Conservation (phyloP, 768 basidiomycete species). For the Mycena galericulata region DNA sequence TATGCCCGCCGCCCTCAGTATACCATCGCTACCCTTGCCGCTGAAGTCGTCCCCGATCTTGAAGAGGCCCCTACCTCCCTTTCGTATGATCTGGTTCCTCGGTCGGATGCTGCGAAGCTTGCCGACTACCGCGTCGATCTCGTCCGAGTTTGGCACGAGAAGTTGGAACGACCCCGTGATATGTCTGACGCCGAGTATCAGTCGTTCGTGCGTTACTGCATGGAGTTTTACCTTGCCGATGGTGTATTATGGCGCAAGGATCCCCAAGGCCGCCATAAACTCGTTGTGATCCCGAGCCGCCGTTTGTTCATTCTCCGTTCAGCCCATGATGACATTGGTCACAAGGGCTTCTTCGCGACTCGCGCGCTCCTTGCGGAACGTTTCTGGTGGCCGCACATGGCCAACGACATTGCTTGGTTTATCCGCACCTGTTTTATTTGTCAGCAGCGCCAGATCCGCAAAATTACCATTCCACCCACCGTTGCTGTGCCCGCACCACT, state of each 20-base stretch:
- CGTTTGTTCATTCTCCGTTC: too few relatives aligned
- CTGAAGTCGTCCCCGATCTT: background rate
- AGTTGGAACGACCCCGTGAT: conserved; percentile 22
- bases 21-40: background rate
- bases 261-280: too few relatives aligned
- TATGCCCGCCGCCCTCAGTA: background rate
- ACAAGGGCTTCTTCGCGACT: background rate
- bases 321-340: too few relatives aligned
- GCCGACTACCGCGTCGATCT: conserved; percentile 17
- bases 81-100: background rate
- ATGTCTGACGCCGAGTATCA: too few relatives aligned
- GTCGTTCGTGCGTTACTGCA: too few relatives aligned
- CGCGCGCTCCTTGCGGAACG: conserved; percentile 25
- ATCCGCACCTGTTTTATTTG: conserved; percentile 35
- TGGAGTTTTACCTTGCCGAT: too few relatives aligned
- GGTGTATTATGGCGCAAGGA: too few relatives aligned
- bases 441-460: conserved; percentile 35
- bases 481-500: conserved; percentile 27
- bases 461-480: conserved; percentile 31
- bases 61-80: background rate
- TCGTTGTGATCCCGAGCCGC: too few relatives aligned
- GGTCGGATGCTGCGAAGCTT: background rate
- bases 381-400: conserved; percentile 41
- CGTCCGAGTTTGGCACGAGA: conserved; percentile 24
- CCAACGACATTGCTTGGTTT: too few relatives aligned